Evolutionary conservation across 495 filamentous ascomycete species (phyloP).

Genomic region (Penicillium manginii): DNA sequence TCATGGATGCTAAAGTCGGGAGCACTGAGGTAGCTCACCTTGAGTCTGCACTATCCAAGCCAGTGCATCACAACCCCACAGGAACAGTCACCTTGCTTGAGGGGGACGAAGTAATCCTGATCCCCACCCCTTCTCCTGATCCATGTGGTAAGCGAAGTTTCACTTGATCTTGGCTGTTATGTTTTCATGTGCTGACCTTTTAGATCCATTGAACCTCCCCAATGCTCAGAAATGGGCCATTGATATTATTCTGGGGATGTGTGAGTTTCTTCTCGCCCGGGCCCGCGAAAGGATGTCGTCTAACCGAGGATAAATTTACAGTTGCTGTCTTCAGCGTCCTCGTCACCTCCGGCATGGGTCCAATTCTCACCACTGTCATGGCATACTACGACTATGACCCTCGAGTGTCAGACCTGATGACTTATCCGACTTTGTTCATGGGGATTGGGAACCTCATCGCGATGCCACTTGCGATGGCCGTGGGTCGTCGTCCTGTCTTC

Average conservation of each 20-base stretch:
- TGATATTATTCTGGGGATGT: background rate
- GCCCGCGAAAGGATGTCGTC: background rate
- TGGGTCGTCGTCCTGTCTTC: conserved; percentile 30
- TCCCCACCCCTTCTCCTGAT: conserved; percentile 30
- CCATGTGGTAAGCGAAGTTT: conserved; percentile 23
- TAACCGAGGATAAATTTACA: background rate
- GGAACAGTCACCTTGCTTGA: conserved; percentile 23
- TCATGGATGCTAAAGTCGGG: background rate
- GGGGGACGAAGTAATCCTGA: conserved; percentile 22
- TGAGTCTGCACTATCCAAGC: background rate
- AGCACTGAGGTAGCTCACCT: background rate
- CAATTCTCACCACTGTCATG: conserved; percentile 21
- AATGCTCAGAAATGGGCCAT: conserved; percentile 29
- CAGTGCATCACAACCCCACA: background rate
- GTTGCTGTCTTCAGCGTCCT: background rate
- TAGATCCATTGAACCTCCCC: conserved; percentile 31
- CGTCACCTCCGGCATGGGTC: conserved; percentile 28
- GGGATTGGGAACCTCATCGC: conserved; percentile 32
- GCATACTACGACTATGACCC: conserved; percentile 25
- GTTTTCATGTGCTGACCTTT: conserved; percentile 7
- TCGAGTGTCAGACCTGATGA: conserved; percentile 27
- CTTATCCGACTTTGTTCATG: conserved; percentile 36
- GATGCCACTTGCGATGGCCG: conserved; percentile 27
- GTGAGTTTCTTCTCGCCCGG: background rate
- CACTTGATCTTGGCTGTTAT: background rate